Base-by-base conservation (phyloP, 768 basidiomycete genomes). In the Tulasnella sp. region DNA sequence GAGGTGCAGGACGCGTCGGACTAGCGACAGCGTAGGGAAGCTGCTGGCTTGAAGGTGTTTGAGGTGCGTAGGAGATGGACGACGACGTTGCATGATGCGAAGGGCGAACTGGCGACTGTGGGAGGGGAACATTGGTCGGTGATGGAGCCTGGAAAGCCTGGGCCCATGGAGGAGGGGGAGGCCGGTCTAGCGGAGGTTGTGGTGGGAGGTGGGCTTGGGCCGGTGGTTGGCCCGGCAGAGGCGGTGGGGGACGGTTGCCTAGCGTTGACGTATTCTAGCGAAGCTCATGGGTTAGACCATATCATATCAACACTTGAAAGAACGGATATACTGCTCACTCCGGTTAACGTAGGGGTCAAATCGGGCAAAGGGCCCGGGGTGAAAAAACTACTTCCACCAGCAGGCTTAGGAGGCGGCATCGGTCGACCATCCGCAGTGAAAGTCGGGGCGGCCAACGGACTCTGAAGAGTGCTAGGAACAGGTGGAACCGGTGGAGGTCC, bases 61-160 rank as follows among this genome's bases (percentile, higher is more conserved):
- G 80, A 69, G 77, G 80, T 71, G 80, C 79, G 77, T 77, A 82
- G 42, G 17, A 74, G 79, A 31, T 71, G 78, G 38, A 76, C 72
- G 37, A 78, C 12, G 75, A 38, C 49, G 79, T 79, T 77, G 78
- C 79, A 39, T 71, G 75, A 17, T 75, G 80, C 40, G 80, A 79
- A 75, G 79, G 80, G 76, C 76, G 79, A 42, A 75, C 79, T 29
- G 79, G 81, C 15, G 81, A 74, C 17, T 77, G 78, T 17, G 82
- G 83, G 19, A 64, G 58, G 14, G 58, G 58, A 19, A 29, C 58
- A 25, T 64, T 64, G 29, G 58, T 34, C n/a, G 58, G 58, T 34
- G 58, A 31, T 3, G 81, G 81, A 7, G 84, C 81, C 6, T 81
- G 81, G 71, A 82, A 79, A 8, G 81, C 82, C 40, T 78, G 78